These are phyloP conservation scores for Gracilariopsis chorda DNA, from an alignment of 23 red algal genomes.

Conservation along the genomic window DNA sequence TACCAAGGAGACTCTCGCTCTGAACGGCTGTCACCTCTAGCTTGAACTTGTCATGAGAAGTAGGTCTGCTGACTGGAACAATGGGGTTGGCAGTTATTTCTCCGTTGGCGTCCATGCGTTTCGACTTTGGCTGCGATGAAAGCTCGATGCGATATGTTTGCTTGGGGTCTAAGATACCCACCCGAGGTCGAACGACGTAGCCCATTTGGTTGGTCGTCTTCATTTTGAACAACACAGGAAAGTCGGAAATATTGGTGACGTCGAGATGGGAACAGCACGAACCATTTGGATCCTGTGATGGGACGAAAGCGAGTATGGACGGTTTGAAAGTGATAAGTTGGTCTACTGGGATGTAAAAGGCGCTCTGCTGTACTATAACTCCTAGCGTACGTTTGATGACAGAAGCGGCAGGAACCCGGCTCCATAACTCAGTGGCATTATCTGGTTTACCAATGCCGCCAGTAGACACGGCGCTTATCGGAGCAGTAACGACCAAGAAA, in stretches of 20 bases:
- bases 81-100: slow-evolving; percentile 10
- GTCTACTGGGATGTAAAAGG: neutral
- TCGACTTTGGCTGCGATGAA: slow-evolving; percentile 11
- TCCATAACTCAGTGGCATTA: neutral
- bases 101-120: slow-evolving; percentile 1
- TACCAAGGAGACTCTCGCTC: neutral
- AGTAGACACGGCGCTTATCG: neutral
- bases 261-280: slow-evolving; percentile 26
- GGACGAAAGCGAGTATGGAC: neutral
- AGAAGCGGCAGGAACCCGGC: neutral
- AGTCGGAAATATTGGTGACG: slow-evolving; percentile 2
- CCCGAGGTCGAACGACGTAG: slow-evolving; percentile 2
- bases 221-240: slow-evolving; percentile 4
- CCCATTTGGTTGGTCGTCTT: slow-evolving; percentile 21
- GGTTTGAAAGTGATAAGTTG: slow-evolving; percentile 2
- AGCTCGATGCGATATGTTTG: neutral
- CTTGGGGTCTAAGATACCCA: neutral
- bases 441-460: neutral
- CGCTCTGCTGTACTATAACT: slow-evolving; percentile 2
- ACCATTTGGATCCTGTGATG: neutral
- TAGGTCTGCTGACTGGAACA: slow-evolving; percentile 7
- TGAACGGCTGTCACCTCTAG: neutral
- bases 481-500: slow-evolving; percentile 1
- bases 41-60: slow-evolving; percentile 18
- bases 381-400: neutral